Conservation (phyloP, 768 basidiomycete species). For the Clavulina sp. region DNA sequence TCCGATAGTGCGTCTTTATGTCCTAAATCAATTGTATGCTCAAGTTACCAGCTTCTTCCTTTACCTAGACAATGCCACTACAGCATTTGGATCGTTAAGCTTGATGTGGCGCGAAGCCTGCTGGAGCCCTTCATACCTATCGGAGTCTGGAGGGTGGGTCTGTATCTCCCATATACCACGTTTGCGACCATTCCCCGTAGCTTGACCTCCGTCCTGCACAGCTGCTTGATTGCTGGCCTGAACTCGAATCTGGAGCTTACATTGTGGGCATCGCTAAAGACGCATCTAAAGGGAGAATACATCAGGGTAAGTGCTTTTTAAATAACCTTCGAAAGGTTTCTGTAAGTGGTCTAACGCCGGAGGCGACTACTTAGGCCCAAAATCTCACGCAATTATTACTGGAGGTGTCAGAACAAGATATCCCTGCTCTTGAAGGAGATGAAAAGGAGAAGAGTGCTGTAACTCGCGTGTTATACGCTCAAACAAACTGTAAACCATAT, state of each 20-base stretch:
- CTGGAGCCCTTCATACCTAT: conserved; percentile 8
- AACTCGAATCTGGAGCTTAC: conserved; percentile 8
- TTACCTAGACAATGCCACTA: not conserved
- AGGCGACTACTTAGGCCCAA: conserved; percentile 6
- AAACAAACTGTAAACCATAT: conserved; percentile 5
- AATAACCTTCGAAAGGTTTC: not conserved
- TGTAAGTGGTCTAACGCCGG: not conserved
- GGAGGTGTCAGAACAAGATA: not conserved
- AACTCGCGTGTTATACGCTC: not conserved
- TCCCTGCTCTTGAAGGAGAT: conserved; percentile 6
- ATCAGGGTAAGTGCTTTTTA: conserved; percentile 1
- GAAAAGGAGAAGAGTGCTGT: not conserved
- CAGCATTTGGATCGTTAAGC: conserved; percentile 3
- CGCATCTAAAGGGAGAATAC: conserved; percentile 10
- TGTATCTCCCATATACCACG: not conserved
- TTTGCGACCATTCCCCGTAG: not conserved
- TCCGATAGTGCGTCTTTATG: not conserved
- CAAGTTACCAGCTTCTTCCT: not conserved
- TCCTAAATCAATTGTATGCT: no score
- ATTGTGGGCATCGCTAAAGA: conserved; percentile 5
- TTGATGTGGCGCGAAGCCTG: conserved; percentile 4
- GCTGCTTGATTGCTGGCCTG: conserved; percentile 7
- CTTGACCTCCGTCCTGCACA: no score
- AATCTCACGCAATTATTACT: conserved; percentile 6
- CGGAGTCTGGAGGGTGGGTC: conserved; percentile 4